These are phyloP conservation scores for Tolypocladium capitatum DNA, from an alignment of 2,329 filamentous ascomycete species.

Conservation along the genomic window DNA sequence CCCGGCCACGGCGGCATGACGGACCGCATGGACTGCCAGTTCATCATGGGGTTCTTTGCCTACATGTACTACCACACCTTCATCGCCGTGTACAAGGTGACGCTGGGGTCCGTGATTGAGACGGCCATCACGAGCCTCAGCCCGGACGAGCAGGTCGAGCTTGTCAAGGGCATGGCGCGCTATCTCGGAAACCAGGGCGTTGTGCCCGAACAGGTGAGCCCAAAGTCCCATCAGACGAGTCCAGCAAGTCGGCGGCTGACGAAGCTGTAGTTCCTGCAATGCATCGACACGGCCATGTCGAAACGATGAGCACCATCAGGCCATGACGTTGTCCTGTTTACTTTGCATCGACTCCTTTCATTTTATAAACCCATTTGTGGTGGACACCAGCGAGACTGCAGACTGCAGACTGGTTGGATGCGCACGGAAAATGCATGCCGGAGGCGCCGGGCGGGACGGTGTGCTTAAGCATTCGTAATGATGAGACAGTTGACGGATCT, in stretches of 20 bases:
- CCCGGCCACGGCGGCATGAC: conserved; percentile 97
- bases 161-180: conserved; percentile 50
- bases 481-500: background rate
- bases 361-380: background rate
- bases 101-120: conserved; percentile 78
- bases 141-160: conserved; percentile 78
- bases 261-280: conserved; percentile 7
- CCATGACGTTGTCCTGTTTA: background rate
- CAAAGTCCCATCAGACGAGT: no score
- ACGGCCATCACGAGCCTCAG: conserved; percentile 80
- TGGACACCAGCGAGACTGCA: background rate
- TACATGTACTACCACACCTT: conserved; percentile 99
- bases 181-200: conserved; percentile 54
- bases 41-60: conserved; percentile 98
- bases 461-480: background rate
- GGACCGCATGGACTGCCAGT: conserved; percentile 98
- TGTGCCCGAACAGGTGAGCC: conserved; percentile 16
- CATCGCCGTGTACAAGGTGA: conserved; percentile 77
- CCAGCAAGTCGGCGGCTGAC: background rate
- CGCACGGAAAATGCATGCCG: background rate
- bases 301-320: background rate
- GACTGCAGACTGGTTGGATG: no score
- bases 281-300: conserved; percentile 8
- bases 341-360: background rate
- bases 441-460: background rate